Conservation (phyloP, 768 basidiomycete species). For the Mycena chlorophos region DNA sequence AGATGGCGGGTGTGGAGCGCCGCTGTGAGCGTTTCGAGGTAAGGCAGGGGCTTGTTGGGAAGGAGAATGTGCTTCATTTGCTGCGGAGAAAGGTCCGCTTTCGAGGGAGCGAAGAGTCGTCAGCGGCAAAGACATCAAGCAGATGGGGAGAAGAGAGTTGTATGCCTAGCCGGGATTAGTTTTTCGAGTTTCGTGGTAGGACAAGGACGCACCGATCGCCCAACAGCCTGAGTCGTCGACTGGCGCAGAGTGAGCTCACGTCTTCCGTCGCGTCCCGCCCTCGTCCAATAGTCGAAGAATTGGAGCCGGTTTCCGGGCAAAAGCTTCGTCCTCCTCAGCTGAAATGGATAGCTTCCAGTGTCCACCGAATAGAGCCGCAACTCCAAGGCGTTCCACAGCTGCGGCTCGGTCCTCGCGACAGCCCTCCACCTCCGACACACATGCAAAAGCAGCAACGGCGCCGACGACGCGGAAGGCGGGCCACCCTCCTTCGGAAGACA, state of each 20-base stretch:
- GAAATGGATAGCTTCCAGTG: not conserved
- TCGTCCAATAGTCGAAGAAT: not conserved
- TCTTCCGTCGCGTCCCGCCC: too few species aligned
- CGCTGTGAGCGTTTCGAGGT: not conserved
- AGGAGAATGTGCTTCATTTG: not conserved
- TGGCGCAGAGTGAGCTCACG: too few species aligned
- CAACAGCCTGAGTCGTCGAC: too few species aligned
- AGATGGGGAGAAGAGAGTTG: not conserved
- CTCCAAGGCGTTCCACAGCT: not conserved
- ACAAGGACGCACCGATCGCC: too few species aligned
- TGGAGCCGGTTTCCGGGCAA: not conserved
- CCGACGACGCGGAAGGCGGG: not conserved
- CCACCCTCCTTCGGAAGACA: not conserved
- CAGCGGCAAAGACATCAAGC: not conserved
- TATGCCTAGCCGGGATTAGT: not conserved
- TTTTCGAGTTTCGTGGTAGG: not conserved
- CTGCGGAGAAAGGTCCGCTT: not conserved
- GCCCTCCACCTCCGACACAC: not conserved
- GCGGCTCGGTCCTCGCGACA: not conserved
- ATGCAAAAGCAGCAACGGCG: not conserved
- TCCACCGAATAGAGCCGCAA: not conserved
- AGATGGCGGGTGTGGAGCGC: not conserved
- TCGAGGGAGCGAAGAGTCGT: not conserved
- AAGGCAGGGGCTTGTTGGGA: not conserved
- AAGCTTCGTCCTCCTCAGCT: not conserved